These are phyloP conservation scores for Neurospora sp. DNA, from an alignment of 495 filamentous ascomycete species.

Conservation along the genomic window DNA sequence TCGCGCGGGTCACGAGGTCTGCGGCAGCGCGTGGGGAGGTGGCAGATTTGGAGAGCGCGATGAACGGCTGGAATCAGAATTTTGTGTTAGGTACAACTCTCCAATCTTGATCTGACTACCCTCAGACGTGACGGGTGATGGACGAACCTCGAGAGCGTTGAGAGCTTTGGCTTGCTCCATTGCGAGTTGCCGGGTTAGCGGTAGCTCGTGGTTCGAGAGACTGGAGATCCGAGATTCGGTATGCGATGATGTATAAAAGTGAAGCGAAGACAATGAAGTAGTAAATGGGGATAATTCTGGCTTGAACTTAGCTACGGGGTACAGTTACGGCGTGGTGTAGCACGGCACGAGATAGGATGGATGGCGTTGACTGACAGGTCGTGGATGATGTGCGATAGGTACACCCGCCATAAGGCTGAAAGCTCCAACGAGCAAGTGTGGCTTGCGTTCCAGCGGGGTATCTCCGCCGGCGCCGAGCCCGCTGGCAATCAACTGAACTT, in stretches of 20 bases:
- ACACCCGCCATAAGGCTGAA: not conserved
- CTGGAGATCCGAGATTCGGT: not conserved
- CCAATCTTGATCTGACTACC: not conserved
- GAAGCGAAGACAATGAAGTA: not conserved
- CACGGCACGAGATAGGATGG: not conserved
- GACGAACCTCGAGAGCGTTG: slow-evolving; percentile 58
- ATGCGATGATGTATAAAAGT: not conserved
- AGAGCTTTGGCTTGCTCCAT: slow-evolving; percentile 86
- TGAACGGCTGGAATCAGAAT: slow-evolving; percentile 53
- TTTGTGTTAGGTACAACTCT: slow-evolving; percentile 1
- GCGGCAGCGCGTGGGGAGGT: slow-evolving; percentile 73
- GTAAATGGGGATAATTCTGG: not conserved
- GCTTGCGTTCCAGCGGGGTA: not conserved
- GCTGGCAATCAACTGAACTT: not conserved
- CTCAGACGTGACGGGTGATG: slow-evolving; percentile 2
- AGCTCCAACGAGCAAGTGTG: not conserved
- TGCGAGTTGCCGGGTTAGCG: slow-evolving; percentile 4
- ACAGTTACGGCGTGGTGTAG: not conserved
- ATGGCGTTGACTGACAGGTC: not conserved
- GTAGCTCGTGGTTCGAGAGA: not conserved
- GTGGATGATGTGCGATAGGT: not conserved
- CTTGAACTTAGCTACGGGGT: not conserved
- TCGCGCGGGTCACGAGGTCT: slow-evolving; percentile 80
- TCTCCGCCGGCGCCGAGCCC: not conserved
- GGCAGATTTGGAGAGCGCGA: slow-evolving; percentile 78